Conservation (phyloP, 2,329 filamentous ascomycete species). For the Berkeleyomyces basicola region DNA sequence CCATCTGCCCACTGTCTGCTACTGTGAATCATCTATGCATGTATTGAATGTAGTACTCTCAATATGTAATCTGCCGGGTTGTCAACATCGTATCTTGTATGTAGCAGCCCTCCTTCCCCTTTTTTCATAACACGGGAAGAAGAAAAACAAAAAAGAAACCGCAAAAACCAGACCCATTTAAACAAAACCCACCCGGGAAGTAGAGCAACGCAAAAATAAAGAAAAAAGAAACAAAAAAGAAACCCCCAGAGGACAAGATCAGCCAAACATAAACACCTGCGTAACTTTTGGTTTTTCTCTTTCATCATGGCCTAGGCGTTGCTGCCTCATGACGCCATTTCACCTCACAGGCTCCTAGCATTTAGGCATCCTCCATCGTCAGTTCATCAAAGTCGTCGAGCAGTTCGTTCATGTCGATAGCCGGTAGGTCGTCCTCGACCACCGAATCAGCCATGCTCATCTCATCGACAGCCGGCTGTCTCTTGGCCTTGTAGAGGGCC, state of each 20-base stretch:
- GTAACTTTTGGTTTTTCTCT: slow-evolving; percentile 4
- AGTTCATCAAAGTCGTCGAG: slow-evolving; percentile 90
- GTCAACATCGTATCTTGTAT: no score
- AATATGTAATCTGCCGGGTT: no score
- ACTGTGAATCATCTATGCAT: no score
- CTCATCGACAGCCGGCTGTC: slow-evolving; percentile 39
- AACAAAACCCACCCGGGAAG: neutral
- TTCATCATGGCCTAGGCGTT: neutral
- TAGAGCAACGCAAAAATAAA: neutral
- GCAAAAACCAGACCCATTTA: neutral
- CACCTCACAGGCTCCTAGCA: neutral
- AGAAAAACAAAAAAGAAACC: neutral
- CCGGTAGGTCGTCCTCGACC: slow-evolving; percentile 46
- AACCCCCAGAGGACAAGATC: neutral
- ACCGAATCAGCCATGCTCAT: slow-evolving; percentile 52
- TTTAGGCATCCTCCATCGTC: slow-evolving; percentile 43
- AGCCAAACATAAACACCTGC: neutral
- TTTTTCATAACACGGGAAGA: neutral
- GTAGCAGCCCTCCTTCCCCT: no score
- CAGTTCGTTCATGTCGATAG: slow-evolving; percentile 63
- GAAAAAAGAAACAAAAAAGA: neutral
- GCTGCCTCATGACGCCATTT: neutral
- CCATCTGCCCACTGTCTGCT: no score
- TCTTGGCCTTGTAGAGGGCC: slow-evolving; percentile 63
- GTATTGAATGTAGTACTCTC: no score